Base-by-base conservation (phyloP, 352 stramenopile genomes). In the Thalassiosira mediterranea region DNA sequence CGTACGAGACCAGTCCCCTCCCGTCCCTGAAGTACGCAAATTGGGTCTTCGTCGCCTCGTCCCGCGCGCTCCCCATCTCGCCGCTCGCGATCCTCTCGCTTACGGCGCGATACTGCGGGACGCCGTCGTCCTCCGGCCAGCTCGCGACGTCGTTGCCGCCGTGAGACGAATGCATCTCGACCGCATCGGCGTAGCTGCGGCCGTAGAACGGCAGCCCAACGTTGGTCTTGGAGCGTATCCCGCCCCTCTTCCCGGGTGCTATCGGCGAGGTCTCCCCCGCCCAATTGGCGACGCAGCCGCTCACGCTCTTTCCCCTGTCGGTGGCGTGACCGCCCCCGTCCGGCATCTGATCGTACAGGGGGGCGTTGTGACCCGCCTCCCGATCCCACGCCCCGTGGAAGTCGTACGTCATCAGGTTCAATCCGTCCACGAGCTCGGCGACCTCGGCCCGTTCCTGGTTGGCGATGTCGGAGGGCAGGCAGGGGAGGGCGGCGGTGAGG, bases 1-100 rank as follows among this genome's bases (percentile, higher is more conserved):
- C 77, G 38, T 80, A 85, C 0, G 72, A 74, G 8, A 85, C 77
- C 10, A 85, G 54, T 7, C 77, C 77, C 21, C 34, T 63, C 2
- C 77, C 72, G 59, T 82, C 77, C 21, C 67, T 71, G 47, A 85
- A 85, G 42, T 74, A 80, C n/a, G 69, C 75, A 53, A 78, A 84
- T 11, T 58, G 53, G 4, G 72, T 72, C 40, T 73, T 72, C 3
- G 75, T 77, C 29, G 54, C 40, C 38, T 84, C 69, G 46, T 84
- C 56, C n/a, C 75, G 63, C 28, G 48, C 63, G 1, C 38, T 61
- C 11, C 65, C 40, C 62, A 84, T 79, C 2, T n/a, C 34, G 0
- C 69, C 69, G 49, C 58, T 67, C 7, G 34, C 29, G 21, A 84
- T 42, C 40, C 69, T 79, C 11, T 80, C 71, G n/a, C 80, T 42